Base-by-base conservation (phyloP, 164 flowering plant species). In the Chimonanthus praecox region DNA sequence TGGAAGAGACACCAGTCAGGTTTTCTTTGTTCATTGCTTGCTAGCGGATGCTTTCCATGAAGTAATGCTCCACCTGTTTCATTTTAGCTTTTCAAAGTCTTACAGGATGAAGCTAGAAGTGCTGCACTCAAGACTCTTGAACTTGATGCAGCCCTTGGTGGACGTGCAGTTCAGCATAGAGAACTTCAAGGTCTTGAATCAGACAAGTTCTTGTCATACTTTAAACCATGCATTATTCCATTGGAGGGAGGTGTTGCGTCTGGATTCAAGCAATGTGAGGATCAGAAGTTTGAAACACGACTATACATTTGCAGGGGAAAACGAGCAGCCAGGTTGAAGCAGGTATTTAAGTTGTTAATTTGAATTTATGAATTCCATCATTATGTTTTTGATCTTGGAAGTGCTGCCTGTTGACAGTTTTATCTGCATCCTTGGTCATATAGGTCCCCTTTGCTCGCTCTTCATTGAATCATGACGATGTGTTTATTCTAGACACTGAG, bases 71-170 rank as follows among this genome's bases (percentile, higher is more conserved):
- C 58, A 43, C 45, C 15, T 18, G 58, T 10, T 61, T 67, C 60
- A 65, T 76, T 71, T 48, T 70, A 10, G 58, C 16, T 72, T 72
- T 51, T 64, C 58, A 54, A 71, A 61, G 60, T 73, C 68, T 71
- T 61, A 63, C 75, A 95, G 99, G 99, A 95, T 85, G 99, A 95
- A 82, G 90, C 99, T 73, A 98, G 99, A 78, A 88, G 97, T 21
- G 99, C 99, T 60, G 99, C 99, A 62, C 87, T 93, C 60, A 95
- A 95, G 88, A 89, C 99, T 49, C 90, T 95, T 79, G 99, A 95
- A 80, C 95, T 95, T 78, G 99, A 95, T 87, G 88, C 92, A 50
- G 84, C 69, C 76, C 95, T 95, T 81, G 99, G 99, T 75, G 99
- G 99, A 45, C 97, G 96, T 83, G 99, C 99, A 20, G 97, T 95